Base-by-base conservation (phyloP, 371 early-diverging fungal species). In the Sporodiniella umbellata region DNA sequence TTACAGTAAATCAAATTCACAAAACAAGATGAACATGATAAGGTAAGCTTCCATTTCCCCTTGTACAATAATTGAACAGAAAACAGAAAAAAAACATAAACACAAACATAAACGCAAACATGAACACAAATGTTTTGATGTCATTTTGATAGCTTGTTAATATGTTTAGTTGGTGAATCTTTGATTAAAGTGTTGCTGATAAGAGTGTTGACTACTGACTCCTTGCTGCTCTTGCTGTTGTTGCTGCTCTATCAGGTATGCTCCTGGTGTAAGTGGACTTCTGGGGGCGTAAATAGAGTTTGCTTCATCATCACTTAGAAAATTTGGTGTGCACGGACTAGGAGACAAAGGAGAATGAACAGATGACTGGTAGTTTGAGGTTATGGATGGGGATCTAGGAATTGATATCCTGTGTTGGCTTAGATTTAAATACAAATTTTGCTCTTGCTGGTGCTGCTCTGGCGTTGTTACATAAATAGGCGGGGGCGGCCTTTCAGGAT, bases 391-490 rank as follows among this genome's bases (percentile, higher is more conserved):
- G 10, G 51, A 51, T 43, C 39, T 35, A n/a, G 50, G 45, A 43
- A 39, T 48, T 4, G 53, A 44, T 23, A 60, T 19, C 18, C 54
- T 56, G 21, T 48, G 53, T 18, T 54, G 43, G 10, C 45, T 33
- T 4, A 49, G 33, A 45, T 58, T 54, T 17, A 60, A 40, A 39
- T 51, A 60, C 19, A 52, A 51, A 10, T 43, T 26, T 15, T 40
- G 26, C 4, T 45, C 39, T 26, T 60, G 30, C 10, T 28, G 30
- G 10, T 28, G 56, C 4, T 58, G 51, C 51, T 66, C 66, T 11
- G 66, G 58, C 8, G 62, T 58, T 8, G 66, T 66, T 19, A 66
- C 54, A 45, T 55, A 66, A 39, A 66, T 66, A 25, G 66, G 62
- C 12, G 64, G 64, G 22, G 66, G 64, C 62, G 77, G 81, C 53